Base-by-base conservation (phyloP, 1,284 basidiomycete species). In the Leccinum huronense region DNA sequence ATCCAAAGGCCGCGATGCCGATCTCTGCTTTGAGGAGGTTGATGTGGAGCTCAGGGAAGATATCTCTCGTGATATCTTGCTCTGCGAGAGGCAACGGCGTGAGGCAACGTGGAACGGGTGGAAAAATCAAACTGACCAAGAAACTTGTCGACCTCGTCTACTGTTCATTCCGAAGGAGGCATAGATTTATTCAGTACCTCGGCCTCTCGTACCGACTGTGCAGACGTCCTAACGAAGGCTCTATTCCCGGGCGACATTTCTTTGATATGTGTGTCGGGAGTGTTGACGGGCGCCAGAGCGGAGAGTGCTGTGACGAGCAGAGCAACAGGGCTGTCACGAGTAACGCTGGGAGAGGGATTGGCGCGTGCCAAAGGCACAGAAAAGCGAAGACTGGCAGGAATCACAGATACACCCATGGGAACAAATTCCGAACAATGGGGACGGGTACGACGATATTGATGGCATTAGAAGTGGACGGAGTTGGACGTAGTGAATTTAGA, bases 1-100 rank as follows among this genome's bases (percentile, higher is more conserved):
- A 23, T 23, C 97, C 97, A 71, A 97, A 98, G 2, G 95, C 94
- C 67, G 86, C 81, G 68, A 99, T 94, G 57, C 97, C 97, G 65
- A 99, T 92, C 79, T 99, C 97, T n/a, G 80, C 81, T 80, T 98
- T 98, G 71, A 99, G 88, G 19, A 97, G 83, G 71, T 91, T 91
- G 59, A 90, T 88, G 71, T 98, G 95, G 69, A 99, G 90, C 70
- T 98, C 96, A 62, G 98, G 85, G 6, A 99, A 84, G 31, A 98
- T 93, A 72, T 99, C 97, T 13, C 97, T 97, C 0, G 95, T 93
- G 65, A 99, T 99, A 78, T 99, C 97, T 85, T 99, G 96, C 77
- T 97, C 95, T 92, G 73, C 31, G 60, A 55, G 23, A 67, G 30
- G 62, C 9, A 33, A 38, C 27, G 61, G 10, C 2, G 31, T 70